Percentiles rank a stretch among this genome's conserved stretches.
Conservation (phyloP, 2,329 filamentous ascomycete genomes). For the Ascocoryne sarcoides region DNA sequence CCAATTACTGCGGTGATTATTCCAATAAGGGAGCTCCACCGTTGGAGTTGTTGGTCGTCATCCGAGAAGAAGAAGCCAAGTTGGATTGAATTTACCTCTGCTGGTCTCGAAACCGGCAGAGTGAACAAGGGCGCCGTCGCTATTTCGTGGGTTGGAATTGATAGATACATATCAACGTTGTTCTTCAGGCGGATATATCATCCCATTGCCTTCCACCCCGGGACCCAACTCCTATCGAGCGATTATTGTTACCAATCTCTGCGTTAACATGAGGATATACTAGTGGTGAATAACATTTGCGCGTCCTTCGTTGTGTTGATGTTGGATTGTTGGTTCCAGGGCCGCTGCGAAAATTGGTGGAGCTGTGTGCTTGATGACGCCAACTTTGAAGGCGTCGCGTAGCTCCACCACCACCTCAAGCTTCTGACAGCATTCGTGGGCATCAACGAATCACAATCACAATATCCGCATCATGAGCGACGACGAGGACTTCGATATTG, state of each 20-base stretch:
- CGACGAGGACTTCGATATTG: slow-evolving; percentile 50
- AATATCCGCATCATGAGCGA: slow-evolving; percentile 43
- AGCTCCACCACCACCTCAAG: neutral
- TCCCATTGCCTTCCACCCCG: slow-evolving; percentile 13
- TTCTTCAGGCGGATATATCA: slow-evolving; percentile 12
- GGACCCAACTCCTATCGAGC: slow-evolving; percentile 3
- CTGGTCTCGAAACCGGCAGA: too few relatives aligned
- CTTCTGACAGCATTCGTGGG: neutral
- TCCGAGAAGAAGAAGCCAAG: slow-evolving; percentile 9
- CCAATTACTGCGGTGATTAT: slow-evolving; percentile 88
- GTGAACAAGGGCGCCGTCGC: slow-evolving; percentile 11
- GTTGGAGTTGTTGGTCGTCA: slow-evolving; percentile 42
- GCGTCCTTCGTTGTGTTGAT: neutral
- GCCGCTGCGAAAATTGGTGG: neutral
- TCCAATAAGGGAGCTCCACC: slow-evolving; percentile 92
- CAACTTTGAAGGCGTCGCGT: neutral
- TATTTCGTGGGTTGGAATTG: slow-evolving; percentile 12
- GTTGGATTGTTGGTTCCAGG: too few relatives aligned
- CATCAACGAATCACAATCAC: slow-evolving; percentile 4
- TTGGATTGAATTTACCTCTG: too few relatives aligned
- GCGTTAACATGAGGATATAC: slow-evolving; percentile 1
- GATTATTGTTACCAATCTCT: neutral
- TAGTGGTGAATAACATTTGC: neutral
- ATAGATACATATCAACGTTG: slow-evolving; percentile 24
- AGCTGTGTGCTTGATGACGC: neutral